Evolutionary conservation across 768 basidiomycete genomes (phyloP).

Genomic region (Butyriboletus loyo): DNA sequence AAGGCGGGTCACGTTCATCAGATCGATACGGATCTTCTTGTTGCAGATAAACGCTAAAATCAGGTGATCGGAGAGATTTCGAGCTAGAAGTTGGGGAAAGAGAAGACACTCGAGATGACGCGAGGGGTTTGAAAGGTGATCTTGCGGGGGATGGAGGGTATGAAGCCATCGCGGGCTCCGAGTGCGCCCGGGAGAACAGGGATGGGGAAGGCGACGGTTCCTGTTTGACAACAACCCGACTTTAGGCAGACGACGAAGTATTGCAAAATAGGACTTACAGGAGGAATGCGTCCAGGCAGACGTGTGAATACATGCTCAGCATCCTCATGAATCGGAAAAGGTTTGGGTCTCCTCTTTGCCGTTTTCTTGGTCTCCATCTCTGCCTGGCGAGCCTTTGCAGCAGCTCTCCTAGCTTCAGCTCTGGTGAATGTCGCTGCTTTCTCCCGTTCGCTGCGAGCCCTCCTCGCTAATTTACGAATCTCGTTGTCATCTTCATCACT

Average conservation of each 20-base stretch:
- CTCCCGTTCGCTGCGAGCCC: slow-evolving; percentile 31
- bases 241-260: neutral
- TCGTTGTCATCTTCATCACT: slow-evolving; percentile 43
- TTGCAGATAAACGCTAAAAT: slow-evolving; percentile 12
- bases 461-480: slow-evolving; percentile 32
- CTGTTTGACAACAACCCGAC: slow-evolving; percentile 4
- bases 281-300: neutral
- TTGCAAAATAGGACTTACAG: slow-evolving; percentile 14
- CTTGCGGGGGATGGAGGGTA: slow-evolving; percentile 2
- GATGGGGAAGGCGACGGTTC: neutral
- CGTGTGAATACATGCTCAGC: neutral
- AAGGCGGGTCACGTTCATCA: slow-evolving; percentile 3
- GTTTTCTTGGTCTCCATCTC: slow-evolving; percentile 12
- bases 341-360: slow-evolving; percentile 18
- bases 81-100: slow-evolving; percentile 3
- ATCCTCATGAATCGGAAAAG: slow-evolving; percentile 24
- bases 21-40: slow-evolving; percentile 14
- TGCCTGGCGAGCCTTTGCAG: slow-evolving; percentile 14
- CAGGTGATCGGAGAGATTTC: slow-evolving; percentile 3
- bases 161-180: slow-evolving; percentile 11
- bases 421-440: slow-evolving; percentile 19
- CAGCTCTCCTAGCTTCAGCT: slow-evolving; percentile 16
- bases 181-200: slow-evolving; percentile 5
- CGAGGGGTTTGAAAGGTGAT: neutral
- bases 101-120: slow-evolving; percentile 8